Conservation (phyloP, 2,329 filamentous ascomycete species). For the Phialophora verrucosa region DNA sequence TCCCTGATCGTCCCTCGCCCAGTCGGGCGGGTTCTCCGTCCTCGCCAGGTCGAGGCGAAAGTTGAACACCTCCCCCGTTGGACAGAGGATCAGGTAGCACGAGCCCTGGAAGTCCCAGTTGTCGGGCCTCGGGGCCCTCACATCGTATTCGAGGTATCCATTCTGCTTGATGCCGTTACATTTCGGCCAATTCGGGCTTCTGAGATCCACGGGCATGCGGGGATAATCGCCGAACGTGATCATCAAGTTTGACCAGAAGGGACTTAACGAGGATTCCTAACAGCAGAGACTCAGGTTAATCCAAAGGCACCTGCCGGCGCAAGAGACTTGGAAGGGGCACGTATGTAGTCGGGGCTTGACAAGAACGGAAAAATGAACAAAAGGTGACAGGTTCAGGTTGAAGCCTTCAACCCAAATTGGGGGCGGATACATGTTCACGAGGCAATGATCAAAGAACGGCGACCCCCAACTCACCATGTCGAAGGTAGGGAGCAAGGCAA, state of each 20-base stretch:
- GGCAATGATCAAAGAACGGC: neutral
- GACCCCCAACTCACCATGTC: neutral
- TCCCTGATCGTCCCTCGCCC: neutral
- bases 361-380: neutral
- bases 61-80: neutral
- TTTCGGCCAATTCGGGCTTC: neutral
- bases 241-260: neutral
- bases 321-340: conserved; percentile 1
- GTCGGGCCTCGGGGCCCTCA: neutral
- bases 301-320: neutral
- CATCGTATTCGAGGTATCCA: neutral
- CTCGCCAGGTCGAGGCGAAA: neutral
- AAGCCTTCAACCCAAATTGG: no score
- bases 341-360: neutral
- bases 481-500: conserved; percentile 4
- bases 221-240: neutral
- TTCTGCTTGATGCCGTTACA: neutral
- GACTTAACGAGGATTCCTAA: neutral
- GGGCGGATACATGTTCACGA: no score
- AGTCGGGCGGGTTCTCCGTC: conserved; percentile 8
- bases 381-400: neutral
- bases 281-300: neutral
- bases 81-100: conserved; percentile 5
- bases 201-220: neutral
- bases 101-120: neutral